Conservation (phyloP, 768 basidiomycete genomes). For the Termitomyces sp. region DNA sequence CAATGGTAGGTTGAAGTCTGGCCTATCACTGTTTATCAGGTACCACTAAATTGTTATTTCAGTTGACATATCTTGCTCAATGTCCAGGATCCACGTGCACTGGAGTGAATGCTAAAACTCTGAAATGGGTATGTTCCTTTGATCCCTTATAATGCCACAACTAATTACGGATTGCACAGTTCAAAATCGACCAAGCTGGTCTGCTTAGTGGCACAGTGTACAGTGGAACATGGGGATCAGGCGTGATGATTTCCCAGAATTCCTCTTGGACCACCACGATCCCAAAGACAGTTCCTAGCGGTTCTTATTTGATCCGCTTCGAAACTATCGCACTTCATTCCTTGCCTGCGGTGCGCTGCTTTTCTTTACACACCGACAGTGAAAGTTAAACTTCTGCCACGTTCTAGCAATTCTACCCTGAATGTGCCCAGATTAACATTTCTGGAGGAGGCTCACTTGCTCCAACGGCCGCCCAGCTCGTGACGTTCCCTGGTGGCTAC, state of each 20-base stretch:
- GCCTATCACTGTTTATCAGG: neutral
- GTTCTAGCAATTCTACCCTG: constrained; percentile 64
- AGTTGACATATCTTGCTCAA: constrained; percentile 44
- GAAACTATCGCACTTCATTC: constrained; percentile 48
- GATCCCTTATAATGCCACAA: neutral
- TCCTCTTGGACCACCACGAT: constrained; percentile 44
- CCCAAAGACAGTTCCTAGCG: constrained; percentile 38
- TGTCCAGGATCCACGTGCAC: constrained; percentile 41
- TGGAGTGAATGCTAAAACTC: constrained; percentile 29
- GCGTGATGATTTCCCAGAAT: constrained; percentile 42
- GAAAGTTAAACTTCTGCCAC: neutral
- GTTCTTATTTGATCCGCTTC: constrained; percentile 44
- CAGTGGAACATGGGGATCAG: constrained; percentile 37
- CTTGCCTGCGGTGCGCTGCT: constrained; percentile 44
- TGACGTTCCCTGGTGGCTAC: constrained; percentile 46
- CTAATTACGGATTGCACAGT: constrained; percentile 18
- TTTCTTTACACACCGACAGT: neutral
- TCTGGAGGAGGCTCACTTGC: constrained; percentile 36
- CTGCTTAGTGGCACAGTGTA: constrained; percentile 39
- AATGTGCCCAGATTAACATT: constrained; percentile 44
- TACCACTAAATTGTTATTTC: neutral
- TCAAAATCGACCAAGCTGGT: constrained; percentile 45
- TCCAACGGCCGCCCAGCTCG: constrained; percentile 40
- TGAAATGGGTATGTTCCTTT: constrained; percentile 36
- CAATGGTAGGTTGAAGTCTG: constrained; percentile 28